Evolutionary conservation across 768 basidiomycete genomes (phyloP), one percentile per base, ranked within the genome.

Genomic region (Lactarius deliciosus): DNA sequence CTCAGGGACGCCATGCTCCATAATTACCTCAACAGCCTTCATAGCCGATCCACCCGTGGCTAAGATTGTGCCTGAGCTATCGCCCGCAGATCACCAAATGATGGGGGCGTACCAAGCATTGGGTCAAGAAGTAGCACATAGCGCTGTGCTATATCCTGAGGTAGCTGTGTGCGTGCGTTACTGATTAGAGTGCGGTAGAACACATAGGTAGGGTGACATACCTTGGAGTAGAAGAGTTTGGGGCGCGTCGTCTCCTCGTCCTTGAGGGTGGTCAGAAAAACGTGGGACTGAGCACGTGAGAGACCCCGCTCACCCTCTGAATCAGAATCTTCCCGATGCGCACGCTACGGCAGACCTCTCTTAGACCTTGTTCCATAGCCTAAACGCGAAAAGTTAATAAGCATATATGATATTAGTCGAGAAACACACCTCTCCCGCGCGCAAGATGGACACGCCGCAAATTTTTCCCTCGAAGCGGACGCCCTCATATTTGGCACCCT

Each of bases 261-360:
- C 92, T 96, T 71, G 15, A 59, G 3, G 53, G 5, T 20, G 30
- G 20, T 63, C 58, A 68, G 54, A 28, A 30, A 22, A 38, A 41
- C n/a, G 57, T 18, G 57, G 54, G 20, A 64, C 47, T 59, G 20
- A 40, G 18, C 43, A 62, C 11, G 55, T 18, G 38, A n/a, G 22
- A 58, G 13, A 20, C 5, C 25, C 57, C 30, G 74, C 84, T 69
- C 77, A 94, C 94, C 75, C 96, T 79, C 78, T 99, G 96, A 68
- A 99, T 99, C 57, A 99, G 81, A 73, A 99, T 98, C 81, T 99
- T 99, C 57, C 96, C 96, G 66, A 99, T 96, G 69, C 96, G 84
- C 32, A 93, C 91, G 73, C 87, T 92, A 71, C 96, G 84, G 79
- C 96, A 98, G 45, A 98, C 96, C 76, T 98, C 96, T 53, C 96